Percentiles rank a stretch among this genome's conserved stretches.
Conservation (phyloP, 768 basidiomycete genomes). For the Lyophyllum decastes region DNA sequence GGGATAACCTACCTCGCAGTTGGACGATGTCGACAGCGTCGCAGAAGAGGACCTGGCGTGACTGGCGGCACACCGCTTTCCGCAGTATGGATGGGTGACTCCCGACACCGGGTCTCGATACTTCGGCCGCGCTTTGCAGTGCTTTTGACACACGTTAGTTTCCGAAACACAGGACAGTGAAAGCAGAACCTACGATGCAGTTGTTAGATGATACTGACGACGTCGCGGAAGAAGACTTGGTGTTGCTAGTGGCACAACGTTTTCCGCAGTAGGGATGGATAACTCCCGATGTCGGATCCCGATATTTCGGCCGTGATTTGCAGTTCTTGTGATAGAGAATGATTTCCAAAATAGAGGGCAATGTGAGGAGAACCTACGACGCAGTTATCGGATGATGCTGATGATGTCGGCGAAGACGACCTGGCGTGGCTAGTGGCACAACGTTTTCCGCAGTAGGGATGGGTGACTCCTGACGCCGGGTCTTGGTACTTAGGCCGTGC, state of each 20-base stretch:
- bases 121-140: constrained; percentile 62
- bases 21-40: too few relatives aligned
- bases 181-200: too few relatives aligned
- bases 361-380: constrained; percentile 38
- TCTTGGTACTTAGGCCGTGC: constrained; percentile 61
- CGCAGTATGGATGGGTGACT: constrained; percentile 57
- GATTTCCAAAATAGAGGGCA: neutral
- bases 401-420: constrained; percentile 15
- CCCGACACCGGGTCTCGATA: constrained; percentile 52
- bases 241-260: constrained; percentile 43
- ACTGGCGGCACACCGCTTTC: constrained; percentile 54
- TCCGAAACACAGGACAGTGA: too few relatives aligned
- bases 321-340: constrained; percentile 43
- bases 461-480: constrained; percentile 44
- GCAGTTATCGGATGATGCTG: constrained; percentile 39
- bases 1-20: too few relatives aligned
- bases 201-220: too few relatives aligned
- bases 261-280: constrained; percentile 67
- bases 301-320: constrained; percentile 58
- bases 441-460: constrained; percentile 64
- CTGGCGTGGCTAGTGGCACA: constrained; percentile 40
- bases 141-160: too few relatives aligned
- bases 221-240: too few relatives aligned
- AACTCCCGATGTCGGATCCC: constrained; percentile 47
- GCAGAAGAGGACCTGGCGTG: neutral